A percentile compares a stretch with the other conserved stretches of the same genome.
Conservation (phyloP, 164 flowering plant species). For the Akebia trifoliata region DNA sequence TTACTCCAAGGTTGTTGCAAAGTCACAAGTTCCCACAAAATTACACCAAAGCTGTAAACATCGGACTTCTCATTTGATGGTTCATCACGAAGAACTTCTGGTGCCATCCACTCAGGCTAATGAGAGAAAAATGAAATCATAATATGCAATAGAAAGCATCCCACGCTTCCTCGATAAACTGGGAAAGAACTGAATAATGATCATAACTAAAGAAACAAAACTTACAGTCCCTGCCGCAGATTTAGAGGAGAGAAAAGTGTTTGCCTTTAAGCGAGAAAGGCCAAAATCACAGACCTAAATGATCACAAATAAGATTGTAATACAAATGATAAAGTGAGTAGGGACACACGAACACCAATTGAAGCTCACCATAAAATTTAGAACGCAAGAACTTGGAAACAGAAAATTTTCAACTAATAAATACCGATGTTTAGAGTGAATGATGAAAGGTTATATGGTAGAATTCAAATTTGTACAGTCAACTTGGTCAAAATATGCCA, state of each 20-base stretch:
- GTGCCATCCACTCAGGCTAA: constrained; percentile 99
- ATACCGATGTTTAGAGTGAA: neutral
- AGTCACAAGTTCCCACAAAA: constrained; percentile 89
- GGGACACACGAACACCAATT: neutral
- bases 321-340: neutral
- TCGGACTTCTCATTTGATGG: constrained; percentile 95
- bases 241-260: constrained; percentile 95
- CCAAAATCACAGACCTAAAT: constrained; percentile 97
- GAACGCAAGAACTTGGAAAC: neutral
- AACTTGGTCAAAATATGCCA: too few species aligned
- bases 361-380: neutral
- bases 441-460: neutral
- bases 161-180: neutral
- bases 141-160: neutral
- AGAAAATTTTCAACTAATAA: neutral
- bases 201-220: constrained; percentile 11
- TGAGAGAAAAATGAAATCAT: constrained; percentile 7
- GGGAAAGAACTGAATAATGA: neutral
- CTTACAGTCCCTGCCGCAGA: constrained; percentile 99
- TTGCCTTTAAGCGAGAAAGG: constrained; percentile 89
- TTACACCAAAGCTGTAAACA: constrained; percentile 88
- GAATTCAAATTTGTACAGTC: neutral
- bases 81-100: constrained; percentile 95
- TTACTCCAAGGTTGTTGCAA: constrained; percentile 89
- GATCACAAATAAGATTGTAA: constrained; percentile 5